Evolutionary conservation across 345 rosid genomes (phyloP).

Genomic region (Pugionium dolabratum): DNA sequence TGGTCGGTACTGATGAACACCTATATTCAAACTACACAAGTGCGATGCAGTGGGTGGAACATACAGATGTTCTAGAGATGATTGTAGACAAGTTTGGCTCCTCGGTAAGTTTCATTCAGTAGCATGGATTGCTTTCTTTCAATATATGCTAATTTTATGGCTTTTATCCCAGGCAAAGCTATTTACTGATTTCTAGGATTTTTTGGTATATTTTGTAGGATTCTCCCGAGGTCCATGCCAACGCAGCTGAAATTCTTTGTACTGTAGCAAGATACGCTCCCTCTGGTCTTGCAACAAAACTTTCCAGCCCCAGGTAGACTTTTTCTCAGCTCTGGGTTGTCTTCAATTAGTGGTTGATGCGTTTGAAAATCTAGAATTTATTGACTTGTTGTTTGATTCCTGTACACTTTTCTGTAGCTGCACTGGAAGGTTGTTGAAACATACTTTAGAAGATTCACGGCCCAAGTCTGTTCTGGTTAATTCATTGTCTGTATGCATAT

Average conservation of each 20-base stretch:
- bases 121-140: slow-evolving; percentile 18
- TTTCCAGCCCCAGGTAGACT: slow-evolving; percentile 70
- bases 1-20: slow-evolving; percentile 90
- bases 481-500: slow-evolving; percentile 84
- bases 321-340: slow-evolving; percentile 22
- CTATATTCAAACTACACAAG: slow-evolving; percentile 67
- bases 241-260: slow-evolving; percentile 90
- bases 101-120: slow-evolving; percentile 59
- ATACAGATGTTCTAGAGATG: slow-evolving; percentile 84
- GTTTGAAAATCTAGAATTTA: slow-evolving; percentile 12
- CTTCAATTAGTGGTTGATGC: neutral
- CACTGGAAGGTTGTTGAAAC: slow-evolving; percentile 72
- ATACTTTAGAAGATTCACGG: slow-evolving; percentile 81
- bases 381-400: slow-evolving; percentile 19
- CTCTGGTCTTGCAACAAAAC: slow-evolving; percentile 76
- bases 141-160: slow-evolving; percentile 11
- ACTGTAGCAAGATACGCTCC: slow-evolving; percentile 82
- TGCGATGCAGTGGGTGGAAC: slow-evolving; percentile 86
- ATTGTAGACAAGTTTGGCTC: slow-evolving; percentile 89
- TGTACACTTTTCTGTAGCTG: slow-evolving; percentile 52
- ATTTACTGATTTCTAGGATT: slow-evolving; percentile 14
- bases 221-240: slow-evolving; percentile 91
- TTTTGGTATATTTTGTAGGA: slow-evolving; percentile 49
- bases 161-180: slow-evolving; percentile 15
- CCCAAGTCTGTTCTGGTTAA: slow-evolving; percentile 90